Conservation (phyloP, 768 basidiomycete genomes). For the Psilocybe cubensis region DNA sequence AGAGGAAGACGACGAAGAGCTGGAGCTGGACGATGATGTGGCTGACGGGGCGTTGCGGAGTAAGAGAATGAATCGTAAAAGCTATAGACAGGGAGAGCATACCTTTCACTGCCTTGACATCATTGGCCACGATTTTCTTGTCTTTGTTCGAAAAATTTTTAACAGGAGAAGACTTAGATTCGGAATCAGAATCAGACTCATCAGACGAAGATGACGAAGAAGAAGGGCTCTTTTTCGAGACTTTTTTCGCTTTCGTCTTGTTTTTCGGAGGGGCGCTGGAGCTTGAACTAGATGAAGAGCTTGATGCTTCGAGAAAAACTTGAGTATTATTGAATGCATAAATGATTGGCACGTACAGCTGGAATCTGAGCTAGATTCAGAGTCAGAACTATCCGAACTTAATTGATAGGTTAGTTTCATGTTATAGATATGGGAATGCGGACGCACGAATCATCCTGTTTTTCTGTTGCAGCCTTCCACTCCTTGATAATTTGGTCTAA, state of each 20-base stretch:
- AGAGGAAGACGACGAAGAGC: slow-evolving; percentile 16
- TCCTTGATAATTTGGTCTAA: slow-evolving; percentile 68
- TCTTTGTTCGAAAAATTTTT: slow-evolving; percentile 10
- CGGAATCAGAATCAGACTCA: slow-evolving; percentile 32
- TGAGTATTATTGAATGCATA: slow-evolving; percentile 28
- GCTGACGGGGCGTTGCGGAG: not conserved
- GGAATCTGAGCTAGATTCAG: slow-evolving; percentile 16
- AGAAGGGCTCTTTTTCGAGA: slow-evolving; percentile 23
- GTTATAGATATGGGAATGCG: not conserved
- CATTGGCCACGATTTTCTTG: not conserved
- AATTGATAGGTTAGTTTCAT: not conserved
- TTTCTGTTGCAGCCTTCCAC: slow-evolving; percentile 53
- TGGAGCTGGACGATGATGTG: slow-evolving; percentile 4
- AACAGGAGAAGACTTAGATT: slow-evolving; percentile 21
- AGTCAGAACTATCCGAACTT: not conserved
- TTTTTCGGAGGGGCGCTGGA: slow-evolving; percentile 19
- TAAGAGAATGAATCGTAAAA: not conserved
- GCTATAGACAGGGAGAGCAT: not conserved
- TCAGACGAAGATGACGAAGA: slow-evolving; percentile 24
- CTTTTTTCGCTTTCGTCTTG: slow-evolving; percentile 29
- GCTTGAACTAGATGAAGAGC: slow-evolving; percentile 10
- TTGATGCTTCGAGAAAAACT: slow-evolving; percentile 8
- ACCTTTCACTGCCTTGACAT: slow-evolving; percentile 1
- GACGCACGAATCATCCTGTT: slow-evolving; percentile 28
- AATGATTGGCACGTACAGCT: slow-evolving; percentile 25